Percentiles rank a stretch among this genome's conserved stretches.
phyloP scores from a whole-genome alignment of 495 filamentous ascomycete species.

The Trichoderma parareesei region DNA sequence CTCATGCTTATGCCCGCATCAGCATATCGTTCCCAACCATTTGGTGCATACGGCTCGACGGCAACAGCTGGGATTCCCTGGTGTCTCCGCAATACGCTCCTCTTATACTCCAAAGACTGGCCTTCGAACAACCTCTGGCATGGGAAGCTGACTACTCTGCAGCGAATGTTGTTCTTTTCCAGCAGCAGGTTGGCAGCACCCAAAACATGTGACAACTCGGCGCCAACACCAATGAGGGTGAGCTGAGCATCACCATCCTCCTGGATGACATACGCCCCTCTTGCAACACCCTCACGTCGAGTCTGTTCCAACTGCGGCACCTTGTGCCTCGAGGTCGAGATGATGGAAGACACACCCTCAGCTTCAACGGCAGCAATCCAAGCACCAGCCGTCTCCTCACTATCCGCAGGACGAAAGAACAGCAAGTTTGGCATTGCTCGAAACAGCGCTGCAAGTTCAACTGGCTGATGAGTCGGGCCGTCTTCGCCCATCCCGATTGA shows the following conservation, averaged over 20 bases:
- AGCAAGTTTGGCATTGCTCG: conserved; percentile 98
- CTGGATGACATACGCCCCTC: conserved; percentile 87
- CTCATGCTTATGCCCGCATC: conserved; percentile 42
- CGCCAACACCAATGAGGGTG: conserved; percentile 90
- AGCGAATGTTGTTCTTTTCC: conserved; percentile 76
- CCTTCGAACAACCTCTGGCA: conserved; percentile 96
- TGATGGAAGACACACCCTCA: conserved; percentile 80
- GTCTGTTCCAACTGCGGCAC: conserved; percentile 93
- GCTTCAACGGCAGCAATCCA: conserved; percentile 92
- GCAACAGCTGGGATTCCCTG: conserved; percentile 37
- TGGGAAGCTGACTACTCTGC: conserved; percentile 90
- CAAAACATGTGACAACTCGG: conserved; percentile 86
- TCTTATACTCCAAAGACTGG: conserved; percentile 86
- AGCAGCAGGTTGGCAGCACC: conserved; percentile 85
- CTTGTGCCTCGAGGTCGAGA: conserved; percentile 95
- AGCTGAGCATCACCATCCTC: conserved; percentile 77
- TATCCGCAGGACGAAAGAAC: conserved; percentile 98
- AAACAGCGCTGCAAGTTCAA: conserved; percentile 97
- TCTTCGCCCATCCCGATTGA: conserved; percentile 99
- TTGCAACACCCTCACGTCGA: conserved; percentile 72
- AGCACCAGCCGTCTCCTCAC: conserved; percentile 94
- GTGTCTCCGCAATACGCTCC: conserved; percentile 27
- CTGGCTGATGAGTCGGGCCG: conserved; percentile 96
- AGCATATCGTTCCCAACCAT: conserved; percentile 53
- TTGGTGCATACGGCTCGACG: conserved; percentile 47